phyloP scores from a whole-genome alignment of 2,329 filamentous ascomycete species.

The Ascochyta viciae-villosae region DNA sequence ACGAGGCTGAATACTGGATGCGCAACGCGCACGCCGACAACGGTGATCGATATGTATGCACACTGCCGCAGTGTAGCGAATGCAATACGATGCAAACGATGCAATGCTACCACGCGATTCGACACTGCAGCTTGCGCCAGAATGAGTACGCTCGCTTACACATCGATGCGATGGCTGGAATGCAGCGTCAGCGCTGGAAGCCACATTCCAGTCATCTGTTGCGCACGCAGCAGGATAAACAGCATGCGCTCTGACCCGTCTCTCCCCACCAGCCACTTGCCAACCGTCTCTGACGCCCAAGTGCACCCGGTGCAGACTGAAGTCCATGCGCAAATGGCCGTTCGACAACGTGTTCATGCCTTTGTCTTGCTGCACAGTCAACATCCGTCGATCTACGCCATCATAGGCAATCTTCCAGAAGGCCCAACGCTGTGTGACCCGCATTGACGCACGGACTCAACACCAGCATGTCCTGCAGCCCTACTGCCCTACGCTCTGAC shows the following conservation, averaged over 20 bases:
- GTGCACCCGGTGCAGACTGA: background rate
- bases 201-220: slow-evolving; percentile 2
- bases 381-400: slow-evolving; percentile 9
- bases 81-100: slow-evolving; percentile 11
- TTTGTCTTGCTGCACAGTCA: background rate
- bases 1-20: slow-evolving; percentile 12
- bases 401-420: slow-evolving; percentile 24
- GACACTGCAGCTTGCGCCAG: slow-evolving; percentile 11
- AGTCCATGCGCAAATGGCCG: background rate
- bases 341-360: slow-evolving; percentile 6
- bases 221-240: background rate
- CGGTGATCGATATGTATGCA: slow-evolving; percentile 3
- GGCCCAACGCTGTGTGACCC: slow-evolving; percentile 13
- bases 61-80: slow-evolving; percentile 9
- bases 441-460: slow-evolving; percentile 20
- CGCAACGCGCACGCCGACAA: slow-evolving; percentile 14
- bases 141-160: slow-evolving; percentile 19
- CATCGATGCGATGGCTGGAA: slow-evolving; percentile 2
- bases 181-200: slow-evolving; percentile 1
- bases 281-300: background rate
- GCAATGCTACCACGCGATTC: slow-evolving; percentile 17
- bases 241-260: slow-evolving; percentile 3
- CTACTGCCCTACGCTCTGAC: slow-evolving; percentile 16
- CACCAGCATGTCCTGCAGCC: slow-evolving; percentile 18
- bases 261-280: background rate